phyloP scores from a whole-genome alignment of 805 yeast genomes.

The Candida easanensis region DNA sequence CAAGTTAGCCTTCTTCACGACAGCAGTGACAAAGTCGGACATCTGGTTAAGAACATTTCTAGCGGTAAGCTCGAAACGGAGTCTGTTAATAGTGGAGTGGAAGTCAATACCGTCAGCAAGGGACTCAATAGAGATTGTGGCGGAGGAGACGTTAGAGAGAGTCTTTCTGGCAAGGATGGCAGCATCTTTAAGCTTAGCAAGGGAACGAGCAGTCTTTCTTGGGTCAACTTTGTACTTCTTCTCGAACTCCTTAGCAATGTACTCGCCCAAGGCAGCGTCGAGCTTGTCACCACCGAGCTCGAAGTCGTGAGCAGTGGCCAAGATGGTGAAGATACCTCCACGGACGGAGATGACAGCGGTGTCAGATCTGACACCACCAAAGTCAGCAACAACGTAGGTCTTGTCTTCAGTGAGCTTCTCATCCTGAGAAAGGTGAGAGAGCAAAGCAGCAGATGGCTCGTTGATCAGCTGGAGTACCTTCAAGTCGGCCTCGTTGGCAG shows the following conservation, averaged over 20 bases:
- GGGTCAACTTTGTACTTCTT: constrained; percentile 84
- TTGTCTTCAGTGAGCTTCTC: constrained; percentile 50
- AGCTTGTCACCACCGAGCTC: constrained; percentile 86
- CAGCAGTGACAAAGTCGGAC: constrained; percentile 70
- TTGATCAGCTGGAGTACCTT: constrained; percentile 82
- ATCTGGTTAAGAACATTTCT: constrained; percentile 75
- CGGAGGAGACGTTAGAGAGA: constrained; percentile 79
- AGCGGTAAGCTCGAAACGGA: constrained; percentile 86
- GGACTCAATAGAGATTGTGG: constrained; percentile 92
- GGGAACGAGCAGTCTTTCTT: constrained; percentile 72
- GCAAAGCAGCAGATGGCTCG: constrained; percentile 89
- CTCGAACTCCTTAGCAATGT: constrained; percentile 90
- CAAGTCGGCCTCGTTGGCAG: constrained; percentile 71
- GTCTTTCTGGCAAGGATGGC: constrained; percentile 86
- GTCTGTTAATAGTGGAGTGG: constrained; percentile 89
- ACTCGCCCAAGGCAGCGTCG: constrained; percentile 76
- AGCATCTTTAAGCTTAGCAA: constrained; percentile 85
- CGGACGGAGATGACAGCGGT: constrained; percentile 91
- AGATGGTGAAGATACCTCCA: constrained; percentile 88
- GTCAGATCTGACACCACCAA: constrained; percentile 94
- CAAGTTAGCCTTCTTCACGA: constrained; percentile 76
- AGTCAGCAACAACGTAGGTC: constrained; percentile 88
- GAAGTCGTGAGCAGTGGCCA: constrained; percentile 80
- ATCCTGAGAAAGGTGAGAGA: constrained; percentile 64
- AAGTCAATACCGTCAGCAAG: constrained; percentile 92